phyloP scores from a whole-genome alignment of 192 early-diverging fungal species.

The Dispira parvispora region DNA sequence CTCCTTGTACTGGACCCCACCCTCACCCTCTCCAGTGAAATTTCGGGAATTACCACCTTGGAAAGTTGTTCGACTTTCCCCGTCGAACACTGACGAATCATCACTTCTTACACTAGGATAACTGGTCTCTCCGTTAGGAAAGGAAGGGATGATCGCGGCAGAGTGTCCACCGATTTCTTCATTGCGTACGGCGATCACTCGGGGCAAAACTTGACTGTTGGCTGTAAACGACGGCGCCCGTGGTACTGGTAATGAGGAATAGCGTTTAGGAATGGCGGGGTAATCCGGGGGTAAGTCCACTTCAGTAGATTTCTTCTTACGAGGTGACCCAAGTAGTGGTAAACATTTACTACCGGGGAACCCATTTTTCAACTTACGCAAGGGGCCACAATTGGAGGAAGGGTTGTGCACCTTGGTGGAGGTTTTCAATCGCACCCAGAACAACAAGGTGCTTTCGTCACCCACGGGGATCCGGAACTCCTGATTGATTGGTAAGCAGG shows the following conservation, averaged over 20 bases:
- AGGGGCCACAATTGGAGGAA: not conserved
- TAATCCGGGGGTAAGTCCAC: not conserved
- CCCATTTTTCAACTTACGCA: conserved; percentile 1
- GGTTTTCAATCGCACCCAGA: conserved; percentile 7
- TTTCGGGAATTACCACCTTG: not conserved
- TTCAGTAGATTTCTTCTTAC: no score
- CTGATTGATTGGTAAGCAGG: conserved; percentile 4
- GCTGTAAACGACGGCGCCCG: conserved; percentile 7
- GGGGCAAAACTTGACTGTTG: not conserved
- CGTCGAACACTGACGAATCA: conserved; percentile 1
- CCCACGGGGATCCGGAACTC: conserved; percentile 10
- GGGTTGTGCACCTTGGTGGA: not conserved
- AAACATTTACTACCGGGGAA: conserved; percentile 1
- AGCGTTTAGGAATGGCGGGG: conserved; percentile 6
- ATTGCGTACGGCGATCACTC: not conserved
- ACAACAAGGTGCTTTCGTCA: conserved; percentile 6
- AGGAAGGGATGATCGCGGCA: not conserved
- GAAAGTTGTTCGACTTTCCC: not conserved
- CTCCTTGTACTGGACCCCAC: conserved; percentile 21
- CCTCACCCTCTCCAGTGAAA: not conserved
- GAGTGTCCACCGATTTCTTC: not conserved
- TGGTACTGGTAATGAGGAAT: conserved; percentile 5
- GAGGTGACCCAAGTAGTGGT: not conserved
- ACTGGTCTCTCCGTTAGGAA: not conserved
- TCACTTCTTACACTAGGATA: no score